phyloP scores from a whole-genome alignment of 2,329 filamentous ascomycete genomes.

The Ophiocordyceps camponoti-rufipedis region DNA sequence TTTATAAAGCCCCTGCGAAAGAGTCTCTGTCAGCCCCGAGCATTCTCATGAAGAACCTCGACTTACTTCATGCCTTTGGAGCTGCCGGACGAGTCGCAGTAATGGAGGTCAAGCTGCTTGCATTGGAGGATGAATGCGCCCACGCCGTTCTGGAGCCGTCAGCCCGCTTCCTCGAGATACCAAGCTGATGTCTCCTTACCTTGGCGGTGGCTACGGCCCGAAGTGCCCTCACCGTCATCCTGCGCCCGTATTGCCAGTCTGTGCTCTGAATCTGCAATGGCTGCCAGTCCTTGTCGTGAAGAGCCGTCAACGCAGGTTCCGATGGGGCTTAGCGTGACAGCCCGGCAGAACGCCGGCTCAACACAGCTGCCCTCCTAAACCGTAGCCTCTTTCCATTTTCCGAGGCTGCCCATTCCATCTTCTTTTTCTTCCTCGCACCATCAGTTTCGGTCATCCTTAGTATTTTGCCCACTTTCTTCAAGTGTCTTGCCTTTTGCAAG shows the following conservation, averaged over 20 bases:
- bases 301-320: neutral
- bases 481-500: neutral
- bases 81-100: conserved; percentile 90
- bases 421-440: neutral
- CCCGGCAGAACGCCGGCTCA: neutral
- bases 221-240: conserved; percentile 38
- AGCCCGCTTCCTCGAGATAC: conserved; percentile 2
- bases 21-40: neutral
- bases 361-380: neutral
- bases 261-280: conserved; percentile 5
- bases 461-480: no score
- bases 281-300: neutral
- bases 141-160: conserved; percentile 60
- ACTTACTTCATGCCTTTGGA: conserved; percentile 85
- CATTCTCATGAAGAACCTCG: neutral
- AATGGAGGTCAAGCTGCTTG: conserved; percentile 89
- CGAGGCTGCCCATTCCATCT: neutral
- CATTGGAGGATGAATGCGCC: conserved; percentile 95
- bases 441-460: neutral
- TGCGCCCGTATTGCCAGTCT: conserved; percentile 10
- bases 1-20: conserved; percentile 58
- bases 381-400: neutral
- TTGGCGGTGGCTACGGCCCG: conserved; percentile 32
- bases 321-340: conserved; percentile 8
- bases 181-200: conserved; percentile 15